phyloP scores from a whole-genome alignment of 768 basidiomycete species.

The Macrolepiota albuminosa region DNA sequence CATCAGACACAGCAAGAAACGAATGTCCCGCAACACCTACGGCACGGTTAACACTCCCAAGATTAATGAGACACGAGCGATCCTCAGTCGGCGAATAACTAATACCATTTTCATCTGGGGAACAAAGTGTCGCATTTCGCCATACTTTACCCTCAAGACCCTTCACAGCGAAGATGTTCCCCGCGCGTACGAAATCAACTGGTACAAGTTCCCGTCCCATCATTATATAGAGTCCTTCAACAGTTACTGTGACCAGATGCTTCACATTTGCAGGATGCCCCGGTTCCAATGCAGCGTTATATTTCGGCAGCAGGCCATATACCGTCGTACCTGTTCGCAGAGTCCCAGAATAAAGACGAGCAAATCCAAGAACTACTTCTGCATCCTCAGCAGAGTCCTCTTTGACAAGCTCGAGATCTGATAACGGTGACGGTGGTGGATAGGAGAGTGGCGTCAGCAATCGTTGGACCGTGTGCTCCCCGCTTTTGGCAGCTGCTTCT shows the following conservation, averaged over 20 bases:
- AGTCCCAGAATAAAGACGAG: constrained; percentile 89
- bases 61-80: constrained; percentile 64
- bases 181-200: constrained; percentile 79
- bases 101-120: constrained; percentile 45
- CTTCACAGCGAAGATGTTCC: constrained; percentile 90
- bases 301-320: constrained; percentile 85
- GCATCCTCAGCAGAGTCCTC: constrained; percentile 25
- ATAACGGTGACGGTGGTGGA: constrained; percentile 7
- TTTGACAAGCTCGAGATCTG: constrained; percentile 8
- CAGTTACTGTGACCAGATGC: constrained; percentile 53
- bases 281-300: constrained; percentile 56
- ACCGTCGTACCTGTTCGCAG: constrained; percentile 60
- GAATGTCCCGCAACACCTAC: constrained; percentile 33
- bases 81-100: constrained; percentile 26
- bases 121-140: constrained; percentile 87
- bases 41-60: constrained; percentile 64
- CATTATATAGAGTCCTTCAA: constrained; percentile 87
- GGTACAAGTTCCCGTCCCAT: constrained; percentile 95
- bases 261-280: constrained; percentile 64
- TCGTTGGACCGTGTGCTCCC: constrained; percentile 7
- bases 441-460: constrained; percentile 8
- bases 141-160: constrained; percentile 89
- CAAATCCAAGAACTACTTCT: constrained; percentile 87
- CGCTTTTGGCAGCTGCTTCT: constrained; percentile 9
- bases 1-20: neutral